These are phyloP conservation scores for Herpetospermum pedunculosum DNA, from an alignment of 306 rosid species.

Conservation along the genomic window DNA sequence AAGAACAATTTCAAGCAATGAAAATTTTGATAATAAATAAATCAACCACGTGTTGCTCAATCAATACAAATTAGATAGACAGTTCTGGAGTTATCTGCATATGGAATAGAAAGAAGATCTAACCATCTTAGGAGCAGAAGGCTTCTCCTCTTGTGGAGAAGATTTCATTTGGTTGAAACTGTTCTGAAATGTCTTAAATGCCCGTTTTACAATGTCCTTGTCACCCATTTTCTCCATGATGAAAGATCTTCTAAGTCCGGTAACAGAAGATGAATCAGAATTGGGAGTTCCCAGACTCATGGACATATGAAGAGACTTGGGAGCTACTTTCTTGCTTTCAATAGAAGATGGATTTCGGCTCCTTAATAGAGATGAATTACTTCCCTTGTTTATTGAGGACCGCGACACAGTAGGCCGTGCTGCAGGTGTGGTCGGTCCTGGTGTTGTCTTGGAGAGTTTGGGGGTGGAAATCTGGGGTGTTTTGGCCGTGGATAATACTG, in stretches of 20 bases:
- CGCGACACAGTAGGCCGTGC: conserved; percentile 24
- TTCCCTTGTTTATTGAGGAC: conserved; percentile 40
- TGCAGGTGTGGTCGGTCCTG: conserved; percentile 22
- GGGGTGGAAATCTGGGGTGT: conserved; percentile 39
- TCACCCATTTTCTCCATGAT: conserved; percentile 94
- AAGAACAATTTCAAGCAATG: neutral
- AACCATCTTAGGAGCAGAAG: conserved; percentile 45
- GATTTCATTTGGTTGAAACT: conserved; percentile 41
- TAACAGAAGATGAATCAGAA: conserved; percentile 32
- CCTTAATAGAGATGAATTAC: conserved; percentile 28
- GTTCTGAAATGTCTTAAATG: conserved; percentile 81
- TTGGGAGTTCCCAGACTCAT: conserved; percentile 43
- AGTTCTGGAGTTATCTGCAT: neutral
- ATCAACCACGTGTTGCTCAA: neutral
- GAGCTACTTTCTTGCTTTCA: conserved; percentile 38
- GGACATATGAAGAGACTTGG: conserved; percentile 59
- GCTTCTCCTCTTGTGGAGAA: conserved; percentile 31
- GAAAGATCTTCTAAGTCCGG: conserved; percentile 43
- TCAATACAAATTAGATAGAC: neutral
- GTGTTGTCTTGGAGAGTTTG: conserved; percentile 36
- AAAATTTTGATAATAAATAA: neutral
- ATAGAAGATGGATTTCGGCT: conserved; percentile 27
- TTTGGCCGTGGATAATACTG: conserved; percentile 28
- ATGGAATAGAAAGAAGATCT: neutral
- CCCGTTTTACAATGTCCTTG: conserved; percentile 85